Conservation (phyloP, 2,329 filamentous ascomycete genomes). For the Fusarium austroafricanum region DNA sequence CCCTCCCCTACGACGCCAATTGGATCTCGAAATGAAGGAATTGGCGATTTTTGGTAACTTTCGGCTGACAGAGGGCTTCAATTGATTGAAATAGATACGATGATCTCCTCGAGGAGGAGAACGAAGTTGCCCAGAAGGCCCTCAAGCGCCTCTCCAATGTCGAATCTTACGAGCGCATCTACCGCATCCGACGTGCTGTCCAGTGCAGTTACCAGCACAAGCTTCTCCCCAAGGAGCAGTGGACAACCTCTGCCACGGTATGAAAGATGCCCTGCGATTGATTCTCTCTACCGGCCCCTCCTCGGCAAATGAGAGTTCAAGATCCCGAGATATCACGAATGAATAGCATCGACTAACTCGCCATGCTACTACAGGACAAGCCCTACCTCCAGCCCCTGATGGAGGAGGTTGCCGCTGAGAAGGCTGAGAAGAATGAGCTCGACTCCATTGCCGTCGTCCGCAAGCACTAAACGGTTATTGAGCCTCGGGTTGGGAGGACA, state of each 20-base stretch:
- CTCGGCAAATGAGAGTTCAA: slow-evolving; percentile 38
- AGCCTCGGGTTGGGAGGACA: slow-evolving; percentile 15
- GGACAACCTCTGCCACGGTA: slow-evolving; percentile 69
- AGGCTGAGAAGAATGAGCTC: slow-evolving; percentile 64
- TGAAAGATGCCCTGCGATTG: slow-evolving; percentile 27
- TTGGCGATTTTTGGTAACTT: slow-evolving; percentile 3
- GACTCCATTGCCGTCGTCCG: slow-evolving; percentile 63
- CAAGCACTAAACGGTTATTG: slow-evolving; percentile 55
- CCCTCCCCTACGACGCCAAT: slow-evolving; percentile 31
- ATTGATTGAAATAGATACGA: slow-evolving; percentile 74
- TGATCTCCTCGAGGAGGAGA: slow-evolving; percentile 95
- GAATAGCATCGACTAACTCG: slow-evolving; percentile 31
- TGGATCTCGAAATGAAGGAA: slow-evolving; percentile 20
- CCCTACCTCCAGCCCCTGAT: slow-evolving; percentile 67
- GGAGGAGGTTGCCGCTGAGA: slow-evolving; percentile 61
- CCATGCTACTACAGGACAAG: slow-evolving; percentile 55
- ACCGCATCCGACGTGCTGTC: slow-evolving; percentile 94
- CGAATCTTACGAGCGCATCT: slow-evolving; percentile 96
- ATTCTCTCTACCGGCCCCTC: slow-evolving; percentile 10
- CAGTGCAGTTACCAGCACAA: slow-evolving; percentile 77
- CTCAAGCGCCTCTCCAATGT: slow-evolving; percentile 90
- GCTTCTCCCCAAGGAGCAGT: slow-evolving; percentile 71
- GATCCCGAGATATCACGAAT: slow-evolving; percentile 26
- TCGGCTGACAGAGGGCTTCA: slow-evolving; percentile 41
- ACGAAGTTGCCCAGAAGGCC: slow-evolving; percentile 84